These are phyloP conservation scores for Euphorbia corollata DNA, from an alignment of 441 rosid species.

Conservation along the genomic window DNA sequence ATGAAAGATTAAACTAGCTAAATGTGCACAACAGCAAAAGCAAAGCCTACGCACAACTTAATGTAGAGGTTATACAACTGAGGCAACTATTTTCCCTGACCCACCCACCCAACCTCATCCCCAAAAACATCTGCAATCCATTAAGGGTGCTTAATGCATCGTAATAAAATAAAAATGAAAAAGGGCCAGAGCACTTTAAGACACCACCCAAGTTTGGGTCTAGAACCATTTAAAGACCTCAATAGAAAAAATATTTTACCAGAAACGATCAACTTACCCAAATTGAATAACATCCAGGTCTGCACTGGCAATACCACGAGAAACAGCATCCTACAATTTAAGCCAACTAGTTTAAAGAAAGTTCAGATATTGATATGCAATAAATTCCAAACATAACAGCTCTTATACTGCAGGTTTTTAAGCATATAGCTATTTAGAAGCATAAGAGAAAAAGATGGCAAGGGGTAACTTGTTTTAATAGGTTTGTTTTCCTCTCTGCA, in stretches of 20 bases:
- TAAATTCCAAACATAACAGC: conserved; percentile 2
- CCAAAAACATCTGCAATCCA: background rate
- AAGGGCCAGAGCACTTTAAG: background rate
- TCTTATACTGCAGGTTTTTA: background rate
- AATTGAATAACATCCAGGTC: conserved; percentile 77
- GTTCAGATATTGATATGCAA: conserved; percentile 8
- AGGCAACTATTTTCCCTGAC: background rate
- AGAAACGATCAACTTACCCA: conserved; percentile 54
- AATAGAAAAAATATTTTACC: background rate
- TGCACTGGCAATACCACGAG: conserved; percentile 67
- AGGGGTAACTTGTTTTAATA: background rate
- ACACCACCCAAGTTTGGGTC: conserved; percentile 1
- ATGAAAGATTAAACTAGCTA: background rate
- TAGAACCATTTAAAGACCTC: conserved; percentile 12
- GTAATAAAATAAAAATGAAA: background rate
- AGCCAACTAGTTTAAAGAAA: conserved; percentile 18
- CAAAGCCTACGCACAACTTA: background rate
- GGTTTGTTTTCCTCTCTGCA: background rate
- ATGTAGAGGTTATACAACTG: background rate
- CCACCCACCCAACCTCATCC: background rate
- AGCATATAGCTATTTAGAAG: background rate
- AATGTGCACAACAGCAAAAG: conserved; percentile 10
- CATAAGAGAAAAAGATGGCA: background rate
- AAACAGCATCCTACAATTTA: conserved; percentile 71
- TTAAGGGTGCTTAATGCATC: background rate